These are phyloP conservation scores for Raffaelea albimanens DNA, from an alignment of 2,329 filamentous ascomycete species.

Conservation along the genomic window DNA sequence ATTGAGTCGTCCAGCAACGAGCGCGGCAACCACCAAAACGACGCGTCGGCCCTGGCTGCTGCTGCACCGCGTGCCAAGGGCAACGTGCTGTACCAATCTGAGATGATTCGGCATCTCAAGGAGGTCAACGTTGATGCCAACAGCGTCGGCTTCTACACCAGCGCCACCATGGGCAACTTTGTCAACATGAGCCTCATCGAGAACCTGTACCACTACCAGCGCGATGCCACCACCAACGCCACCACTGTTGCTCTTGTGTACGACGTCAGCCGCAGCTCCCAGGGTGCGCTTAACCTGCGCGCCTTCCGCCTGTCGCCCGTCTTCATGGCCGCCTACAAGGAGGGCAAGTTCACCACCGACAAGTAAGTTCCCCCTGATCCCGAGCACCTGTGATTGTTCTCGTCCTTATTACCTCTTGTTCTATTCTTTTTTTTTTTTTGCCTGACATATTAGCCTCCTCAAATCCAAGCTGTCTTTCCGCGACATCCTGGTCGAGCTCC, in stretches of 20 bases:
- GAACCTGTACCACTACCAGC: conserved; percentile 97
- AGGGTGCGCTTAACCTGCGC: conserved; percentile 80
- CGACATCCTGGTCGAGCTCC: conserved; percentile 86
- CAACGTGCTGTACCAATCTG: conserved; percentile 79
- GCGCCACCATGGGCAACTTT: conserved; percentile 97
- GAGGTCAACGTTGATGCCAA: conserved; percentile 98
- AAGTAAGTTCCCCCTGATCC: conserved; percentile 48
- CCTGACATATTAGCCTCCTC: conserved; percentile 56
- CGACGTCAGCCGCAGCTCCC: conserved; percentile 89
- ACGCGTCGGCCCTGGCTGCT: conserved; percentile 66
- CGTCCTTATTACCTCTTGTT: conserved; percentile 3
- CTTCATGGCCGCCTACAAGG: conserved; percentile 90
- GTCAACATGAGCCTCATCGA: conserved; percentile 91
- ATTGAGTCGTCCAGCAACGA: conserved; percentile 35
- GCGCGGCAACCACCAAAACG: conserved; percentile 55
- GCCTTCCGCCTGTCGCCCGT: conserved; percentile 81
- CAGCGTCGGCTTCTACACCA: conserved; percentile 97
- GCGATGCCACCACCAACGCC: conserved; percentile 86
- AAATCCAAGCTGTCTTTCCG: conserved; percentile 90
- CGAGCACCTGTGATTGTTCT: conserved; percentile 15
- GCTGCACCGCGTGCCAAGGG: conserved; percentile 87
- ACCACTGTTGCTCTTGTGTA: conserved; percentile 82
- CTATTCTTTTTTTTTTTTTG: background rate
- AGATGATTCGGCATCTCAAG: conserved; percentile 94
- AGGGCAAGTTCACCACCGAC: conserved; percentile 95